Evolutionary conservation across 1,139 yeast genomes (phyloP).

Genomic region (Yamadazyma trypodendri): DNA sequence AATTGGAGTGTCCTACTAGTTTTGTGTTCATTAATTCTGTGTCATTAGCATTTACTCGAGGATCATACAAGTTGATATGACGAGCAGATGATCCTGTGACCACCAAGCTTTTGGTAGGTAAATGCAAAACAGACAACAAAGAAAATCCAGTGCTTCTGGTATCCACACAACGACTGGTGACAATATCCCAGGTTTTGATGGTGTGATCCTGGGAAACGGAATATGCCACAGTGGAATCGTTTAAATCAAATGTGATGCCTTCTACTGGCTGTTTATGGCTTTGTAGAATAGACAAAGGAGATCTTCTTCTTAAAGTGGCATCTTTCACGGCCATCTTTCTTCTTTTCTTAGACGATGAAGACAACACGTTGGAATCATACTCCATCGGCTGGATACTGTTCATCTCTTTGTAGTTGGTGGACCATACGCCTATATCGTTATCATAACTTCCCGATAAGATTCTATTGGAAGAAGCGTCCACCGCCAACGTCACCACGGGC

Average conservation of each 20-base stretch:
- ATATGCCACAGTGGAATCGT: constrained; percentile 79
- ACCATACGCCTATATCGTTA: constrained; percentile 82
- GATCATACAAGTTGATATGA: constrained; percentile 91
- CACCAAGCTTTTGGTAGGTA: constrained; percentile 64
- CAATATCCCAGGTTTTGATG: constrained; percentile 92
- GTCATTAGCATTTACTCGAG: constrained; percentile 50
- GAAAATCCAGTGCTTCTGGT: constrained; percentile 90
- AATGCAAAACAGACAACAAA: constrained; percentile 67
- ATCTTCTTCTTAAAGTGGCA: constrained; percentile 72
- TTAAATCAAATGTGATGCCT: constrained; percentile 69
- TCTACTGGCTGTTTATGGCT: constrained; percentile 89
- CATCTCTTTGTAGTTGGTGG: constrained; percentile 82
- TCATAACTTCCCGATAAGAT: constrained; percentile 87
- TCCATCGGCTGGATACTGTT: constrained; percentile 65
- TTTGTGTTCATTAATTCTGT: constrained; percentile 50
- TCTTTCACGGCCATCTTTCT: constrained; percentile 79
- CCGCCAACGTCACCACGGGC: constrained; percentile 77
- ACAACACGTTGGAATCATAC: constrained; percentile 47
- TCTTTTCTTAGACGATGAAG: constrained; percentile 87
- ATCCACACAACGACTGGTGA: constrained; percentile 79
- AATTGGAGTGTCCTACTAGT: constrained; percentile 86
- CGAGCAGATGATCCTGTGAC: constrained; percentile 96
- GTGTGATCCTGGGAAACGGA: constrained; percentile 96
- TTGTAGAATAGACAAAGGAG: constrained; percentile 74
- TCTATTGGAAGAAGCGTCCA: constrained; percentile 48